Evolutionary conservation across 2,329 filamentous ascomycete genomes (phyloP).

Genomic region (Lecanosticta acicola): DNA sequence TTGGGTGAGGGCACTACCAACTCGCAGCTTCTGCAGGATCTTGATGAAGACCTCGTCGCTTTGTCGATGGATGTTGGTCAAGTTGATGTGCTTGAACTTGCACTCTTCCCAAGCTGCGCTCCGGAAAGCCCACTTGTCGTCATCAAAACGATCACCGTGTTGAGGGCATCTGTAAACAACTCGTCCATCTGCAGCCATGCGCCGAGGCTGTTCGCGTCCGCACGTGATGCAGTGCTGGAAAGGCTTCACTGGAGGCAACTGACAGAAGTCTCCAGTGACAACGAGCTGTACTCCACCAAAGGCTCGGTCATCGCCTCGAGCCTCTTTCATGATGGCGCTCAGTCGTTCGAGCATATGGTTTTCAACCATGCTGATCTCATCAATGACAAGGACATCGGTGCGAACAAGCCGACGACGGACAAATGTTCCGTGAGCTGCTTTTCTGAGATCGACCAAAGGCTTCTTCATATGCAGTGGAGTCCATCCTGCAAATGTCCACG

Average conservation of each 20-base stretch:
- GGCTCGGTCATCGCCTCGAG: slow-evolving; percentile 5
- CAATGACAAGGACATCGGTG: slow-evolving; percentile 56
- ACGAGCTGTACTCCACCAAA: slow-evolving; percentile 35
- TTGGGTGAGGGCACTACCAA: slow-evolving; percentile 38
- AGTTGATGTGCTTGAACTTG: slow-evolving; percentile 49
- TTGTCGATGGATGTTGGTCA: slow-evolving; percentile 55
- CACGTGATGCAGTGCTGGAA: slow-evolving; percentile 44
- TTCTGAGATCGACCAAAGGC: slow-evolving; percentile 29
- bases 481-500: slow-evolving; percentile 55
- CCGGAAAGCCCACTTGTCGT: slow-evolving; percentile 57
- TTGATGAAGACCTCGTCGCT: slow-evolving; percentile 49
- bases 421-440: slow-evolving; percentile 31
- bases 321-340: slow-evolving; percentile 28
- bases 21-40: slow-evolving; percentile 52
- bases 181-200: slow-evolving; percentile 19
- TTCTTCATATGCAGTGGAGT: slow-evolving; percentile 44
- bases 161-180: slow-evolving; percentile 30
- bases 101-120: slow-evolving; percentile 52
- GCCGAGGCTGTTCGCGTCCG: slow-evolving; percentile 22
- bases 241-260: slow-evolving; percentile 54
- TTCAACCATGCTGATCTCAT: slow-evolving; percentile 58
- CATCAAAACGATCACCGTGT: slow-evolving; percentile 40
- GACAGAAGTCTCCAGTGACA: slow-evolving; percentile 56
- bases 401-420: slow-evolving; percentile 35
- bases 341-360: slow-evolving; percentile 50